Evolutionary conservation across 495 filamentous ascomycete species (phyloP), one percentile per base, ranked within the genome.

Genomic region (Podospora pseudoanserina): DNA sequence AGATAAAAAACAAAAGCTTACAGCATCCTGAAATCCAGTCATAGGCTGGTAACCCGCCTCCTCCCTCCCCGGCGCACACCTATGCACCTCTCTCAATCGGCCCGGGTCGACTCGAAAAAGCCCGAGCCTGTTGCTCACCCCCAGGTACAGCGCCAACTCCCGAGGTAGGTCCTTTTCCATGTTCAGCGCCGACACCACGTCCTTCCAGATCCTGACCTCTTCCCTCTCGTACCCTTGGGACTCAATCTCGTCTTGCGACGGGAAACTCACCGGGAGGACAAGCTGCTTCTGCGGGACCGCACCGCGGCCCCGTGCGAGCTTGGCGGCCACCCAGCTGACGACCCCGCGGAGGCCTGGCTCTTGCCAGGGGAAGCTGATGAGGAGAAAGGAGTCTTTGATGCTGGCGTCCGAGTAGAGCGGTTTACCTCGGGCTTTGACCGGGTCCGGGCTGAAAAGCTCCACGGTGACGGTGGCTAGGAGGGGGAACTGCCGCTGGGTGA

Each of bases 1-100:
- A 49, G 15, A 16, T 9, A 16, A 13, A 11, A 49, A 49, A 49
- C 1, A 60, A 28, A 4, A 44, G 5, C 87, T 70, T 79, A 90
- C 89, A 19, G 92, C 89, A 78, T 98, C 94, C 65, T 90, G 88
- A 74, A 97, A 96, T 67, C 90, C 91, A 0, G 90, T 88, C 11
- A 87, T 84, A 4, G 92, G 86, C 72, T 95, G 91, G 73, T 91
- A 94, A 2, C 92, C 91, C 0, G 91, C 76, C 13, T 85, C 80
- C 30, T 86, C 84, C 71, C 86, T 85, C n/a, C 76, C 81, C 0
- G 94, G 94, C 5, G 93, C 92, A 74, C 87, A 90, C 74, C 92
- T 85, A 72, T 87, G 87, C 18, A 97, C 91, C 69, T 91, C 78
- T 34, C 94, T 84, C 26, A 85, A 76, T 65, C 87, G 81, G 26